These are phyloP conservation scores for Phaeoacremonium minimum DNA, from an alignment of 2,329 filamentous ascomycete species.

Conservation along the genomic window DNA sequence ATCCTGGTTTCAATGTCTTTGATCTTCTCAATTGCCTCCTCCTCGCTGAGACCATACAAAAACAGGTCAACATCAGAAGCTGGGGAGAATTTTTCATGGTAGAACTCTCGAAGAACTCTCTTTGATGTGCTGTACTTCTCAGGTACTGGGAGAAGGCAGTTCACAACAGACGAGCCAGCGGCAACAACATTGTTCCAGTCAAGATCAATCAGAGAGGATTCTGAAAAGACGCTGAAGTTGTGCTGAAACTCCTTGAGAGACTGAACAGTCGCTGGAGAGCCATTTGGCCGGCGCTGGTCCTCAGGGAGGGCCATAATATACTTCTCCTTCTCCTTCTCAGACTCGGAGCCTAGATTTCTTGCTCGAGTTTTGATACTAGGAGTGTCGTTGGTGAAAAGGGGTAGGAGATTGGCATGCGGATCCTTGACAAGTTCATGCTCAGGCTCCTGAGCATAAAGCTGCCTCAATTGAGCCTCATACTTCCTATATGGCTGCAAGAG, in stretches of 20 bases:
- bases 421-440: slow-evolving; percentile 52
- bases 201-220: slow-evolving; percentile 69
- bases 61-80: slow-evolving; percentile 87
- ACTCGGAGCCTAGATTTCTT: slow-evolving; percentile 53
- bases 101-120: slow-evolving; percentile 64
- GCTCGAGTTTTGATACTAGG: slow-evolving; percentile 57
- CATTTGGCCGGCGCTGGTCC: slow-evolving; percentile 56
- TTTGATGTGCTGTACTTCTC: slow-evolving; percentile 58
- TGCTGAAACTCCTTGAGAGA: slow-evolving; percentile 67
- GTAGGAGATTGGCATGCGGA: slow-evolving; percentile 58
- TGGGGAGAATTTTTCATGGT: slow-evolving; percentile 75
- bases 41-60: slow-evolving; percentile 72
- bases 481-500: slow-evolving; percentile 63
- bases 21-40: slow-evolving; percentile 78
- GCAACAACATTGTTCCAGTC: slow-evolving; percentile 81
- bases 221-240: slow-evolving; percentile 80
- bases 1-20: slow-evolving; percentile 74
- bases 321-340: slow-evolving; percentile 53
- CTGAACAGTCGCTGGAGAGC: slow-evolving; percentile 63
- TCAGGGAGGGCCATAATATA: slow-evolving; percentile 67
- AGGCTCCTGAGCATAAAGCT: slow-evolving; percentile 66
- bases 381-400: slow-evolving; percentile 58
- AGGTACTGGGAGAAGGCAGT: slow-evolving; percentile 69
- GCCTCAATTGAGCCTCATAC: slow-evolving; percentile 63
- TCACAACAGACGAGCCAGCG: slow-evolving; percentile 77